Evolutionary conservation across 192 early-diverging fungal species (phyloP), one percentile per base, ranked within the genome.

Genomic region (Entophlyctis helioformis): DNA sequence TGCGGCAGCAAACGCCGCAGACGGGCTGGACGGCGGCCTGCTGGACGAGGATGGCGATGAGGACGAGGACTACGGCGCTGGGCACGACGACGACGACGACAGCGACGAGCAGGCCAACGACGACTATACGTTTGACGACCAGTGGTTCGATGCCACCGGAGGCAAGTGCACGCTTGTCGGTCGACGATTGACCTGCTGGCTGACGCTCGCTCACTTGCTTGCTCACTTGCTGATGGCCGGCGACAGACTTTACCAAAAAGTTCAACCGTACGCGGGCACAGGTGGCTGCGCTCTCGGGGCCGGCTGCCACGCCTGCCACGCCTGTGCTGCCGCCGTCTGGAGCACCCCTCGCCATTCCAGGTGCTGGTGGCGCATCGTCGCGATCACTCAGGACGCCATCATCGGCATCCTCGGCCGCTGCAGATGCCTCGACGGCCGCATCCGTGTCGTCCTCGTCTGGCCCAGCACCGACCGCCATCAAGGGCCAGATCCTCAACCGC

Each of bases 231-330:
- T 48, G 21, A 13, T 45, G 21, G 23, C 24, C 9, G n/a, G 19
- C 9, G 13, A 8, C 36, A 82, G 91, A 95, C 57, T 91, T 95
- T 58, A 95, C 91, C 42, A 95, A 95, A 57, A n/a, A n/a, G n/a
- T n/a, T n/a, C n/a, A n/a, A n/a, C n/a, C n/a, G n/a, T n/a, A n/a
- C n/a, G n/a, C n/a, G n/a, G n/a, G n/a, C n/a, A n/a, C n/a, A n/a
- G n/a, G n/a, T n/a, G n/a, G n/a, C n/a, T n/a, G n/a, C n/a, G n/a
- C n/a, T n/a, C n/a, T n/a, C n/a, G n/a, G n/a, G n/a, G n/a, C n/a
- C n/a, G n/a, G n/a, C n/a, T n/a, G n/a, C n/a, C n/a, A n/a, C n/a
- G n/a, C n/a, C n/a, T n/a, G n/a, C n/a, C n/a, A n/a, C n/a, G n/a
- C n/a, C n/a, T n/a, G n/a, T n/a, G n/a, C 84, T 89, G 46, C 89